Evolutionary conservation across 73 alveolate species (phyloP), one percentile per base, ranked within the genome.

Genomic region (Uronychia binucleata): DNA sequence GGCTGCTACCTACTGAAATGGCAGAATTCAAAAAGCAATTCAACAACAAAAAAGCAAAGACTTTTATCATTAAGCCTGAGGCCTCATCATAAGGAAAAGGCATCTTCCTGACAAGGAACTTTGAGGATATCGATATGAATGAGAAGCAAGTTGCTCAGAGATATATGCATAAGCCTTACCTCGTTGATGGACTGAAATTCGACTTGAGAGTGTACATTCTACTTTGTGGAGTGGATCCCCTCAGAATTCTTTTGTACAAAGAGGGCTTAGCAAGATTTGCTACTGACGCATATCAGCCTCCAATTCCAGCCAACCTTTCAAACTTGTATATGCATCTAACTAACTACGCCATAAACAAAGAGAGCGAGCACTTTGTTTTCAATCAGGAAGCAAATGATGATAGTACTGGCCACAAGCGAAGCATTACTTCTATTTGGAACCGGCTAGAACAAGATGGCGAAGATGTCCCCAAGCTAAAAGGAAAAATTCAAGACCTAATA

Each of bases 181-280:
- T 91, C 75, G 74, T 94, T 5, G 94, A 94, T 78, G 90, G 91
- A 75, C 87, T 90, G 46, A 95, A 95, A 85, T 95, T 91, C 91
- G 98, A 95, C 87, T 81, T 95, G 34, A 86, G 98, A 77, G 67
- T 95, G 34, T 95, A 95, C 84, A 96, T 90, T 14, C 87, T 95
- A 59, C 67, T 46, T 92, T 95, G 57, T 85, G 94, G 0, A 86
- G 96, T 75, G 87, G 95, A 94, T 35, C 97, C 96, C 77, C 90
- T 90, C 58, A 95, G 84, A 88, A 86, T 95, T n/a, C 92, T 91
- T 82, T 57, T 93, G 77, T 93, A 91, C 83, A 85, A 90, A 74
- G 96, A 95, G 78, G 98, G 98, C 33, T 57, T 95, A 77, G 97
- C 91, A 5, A 80, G 98, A 75, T 95, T 95, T 85, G 98, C 98